These are phyloP conservation scores for Arxiozyma telluris DNA, from an alignment of 1,139 yeast species.

Conservation along the genomic window DNA sequence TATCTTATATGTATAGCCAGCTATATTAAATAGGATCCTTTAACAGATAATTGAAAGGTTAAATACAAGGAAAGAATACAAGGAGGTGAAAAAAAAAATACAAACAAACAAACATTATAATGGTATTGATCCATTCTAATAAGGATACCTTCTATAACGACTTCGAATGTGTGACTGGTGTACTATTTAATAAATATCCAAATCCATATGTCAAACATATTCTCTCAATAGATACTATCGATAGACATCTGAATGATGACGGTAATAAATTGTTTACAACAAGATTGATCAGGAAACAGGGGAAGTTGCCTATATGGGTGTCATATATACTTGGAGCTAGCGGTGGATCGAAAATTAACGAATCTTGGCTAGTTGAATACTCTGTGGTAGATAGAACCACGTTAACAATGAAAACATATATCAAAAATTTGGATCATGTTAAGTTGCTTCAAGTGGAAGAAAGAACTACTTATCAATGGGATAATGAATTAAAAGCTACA, in stretches of 20 bases:
- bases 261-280: constrained; percentile 62
- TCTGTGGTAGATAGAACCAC: constrained; percentile 60
- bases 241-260: constrained; percentile 36
- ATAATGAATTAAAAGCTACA: constrained; percentile 16
- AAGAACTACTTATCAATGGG: constrained; percentile 44
- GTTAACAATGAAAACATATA: constrained; percentile 56
- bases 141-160: constrained; percentile 51
- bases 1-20: too few relatives aligned
- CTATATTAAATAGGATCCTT: too few relatives aligned
- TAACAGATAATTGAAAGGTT: too few relatives aligned
- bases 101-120: constrained; percentile 18
- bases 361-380: constrained; percentile 79
- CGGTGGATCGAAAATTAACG: constrained; percentile 30
- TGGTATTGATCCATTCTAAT: constrained; percentile 62
- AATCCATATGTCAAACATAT: constrained; percentile 91
- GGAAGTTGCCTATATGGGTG: constrained; percentile 74
- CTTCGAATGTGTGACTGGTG: constrained; percentile 66
- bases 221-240: constrained; percentile 62
- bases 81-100: background rate
- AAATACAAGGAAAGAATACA: background rate
- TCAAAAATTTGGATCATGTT: constrained; percentile 81
- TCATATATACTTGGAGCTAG: constrained; percentile 58
- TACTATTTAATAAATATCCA: constrained; percentile 79
- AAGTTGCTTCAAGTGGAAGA: constrained; percentile 76
- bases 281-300: constrained; percentile 67